A percentile compares a stretch with the other conserved stretches of the same genome.
Evolutionary conservation across 176 grass and related monocot species (phyloP).

Genomic region (Chloris gayana): DNA sequence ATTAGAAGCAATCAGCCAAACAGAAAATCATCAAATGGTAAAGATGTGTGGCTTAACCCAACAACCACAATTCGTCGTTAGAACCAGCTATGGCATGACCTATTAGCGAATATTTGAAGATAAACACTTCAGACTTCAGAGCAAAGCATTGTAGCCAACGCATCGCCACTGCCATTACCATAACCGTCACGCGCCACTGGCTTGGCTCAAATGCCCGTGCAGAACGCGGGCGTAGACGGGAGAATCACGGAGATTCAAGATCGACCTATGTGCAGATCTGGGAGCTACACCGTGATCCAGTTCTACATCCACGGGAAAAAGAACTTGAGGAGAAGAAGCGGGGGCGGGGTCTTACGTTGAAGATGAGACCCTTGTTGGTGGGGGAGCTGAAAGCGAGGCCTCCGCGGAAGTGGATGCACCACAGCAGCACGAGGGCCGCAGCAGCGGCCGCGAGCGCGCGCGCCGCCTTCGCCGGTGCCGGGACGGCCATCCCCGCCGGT

Average conservation of each 20-base stretch:
- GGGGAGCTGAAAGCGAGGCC: slow-evolving; percentile 67
- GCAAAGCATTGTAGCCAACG: slow-evolving; percentile 1
- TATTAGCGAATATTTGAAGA: background rate
- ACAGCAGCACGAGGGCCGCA: slow-evolving; percentile 66
- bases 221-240: background rate
- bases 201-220: background rate
- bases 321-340: background rate
- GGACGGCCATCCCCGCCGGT: slow-evolving; percentile 43
- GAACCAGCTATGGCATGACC: background rate
- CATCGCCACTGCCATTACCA: background rate
- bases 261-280: background rate
- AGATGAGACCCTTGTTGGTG: slow-evolving; percentile 49
- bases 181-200: background rate
- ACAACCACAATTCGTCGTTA: background rate
- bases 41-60: background rate
- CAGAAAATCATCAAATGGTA: background rate
- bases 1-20: background rate
- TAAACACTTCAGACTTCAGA: background rate
- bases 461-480: slow-evolving; percentile 43
- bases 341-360: slow-evolving; percentile 32
- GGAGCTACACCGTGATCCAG: background rate
- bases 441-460: slow-evolving; percentile 51
- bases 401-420: slow-evolving; percentile 77
- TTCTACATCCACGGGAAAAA: background rate
- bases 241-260: background rate